Percentiles rank a stretch among this genome's conserved stretches.
phyloP scores from a whole-genome alignment of 495 filamentous ascomycete genomes.

The Penicillium manginii region DNA sequence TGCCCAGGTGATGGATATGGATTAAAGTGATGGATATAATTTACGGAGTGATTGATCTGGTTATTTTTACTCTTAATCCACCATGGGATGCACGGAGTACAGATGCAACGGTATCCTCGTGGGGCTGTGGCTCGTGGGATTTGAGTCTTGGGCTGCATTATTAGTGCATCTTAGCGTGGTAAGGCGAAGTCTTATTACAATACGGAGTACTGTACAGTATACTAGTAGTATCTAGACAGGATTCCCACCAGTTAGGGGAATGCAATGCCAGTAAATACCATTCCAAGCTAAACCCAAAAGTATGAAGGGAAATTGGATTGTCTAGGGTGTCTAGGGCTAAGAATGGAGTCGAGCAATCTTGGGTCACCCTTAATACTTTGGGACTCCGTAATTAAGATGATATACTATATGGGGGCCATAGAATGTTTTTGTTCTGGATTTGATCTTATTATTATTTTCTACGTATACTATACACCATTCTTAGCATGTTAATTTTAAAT shows the following conservation, averaged over 20 bases:
- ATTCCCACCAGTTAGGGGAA: neutral
- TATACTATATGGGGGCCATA: neutral
- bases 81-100: neutral
- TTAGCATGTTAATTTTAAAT: no score
- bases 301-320: neutral
- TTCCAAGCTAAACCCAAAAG: slow-evolving; percentile 4
- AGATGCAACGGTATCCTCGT: slow-evolving; percentile 4
- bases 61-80: neutral
- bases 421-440: neutral
- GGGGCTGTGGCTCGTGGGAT: slow-evolving; percentile 6
- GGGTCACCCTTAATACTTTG: slow-evolving; percentile 2
- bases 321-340: neutral
- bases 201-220: neutral
- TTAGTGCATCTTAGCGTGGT: neutral
- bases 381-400: slow-evolving; percentile 3
- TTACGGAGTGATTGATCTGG: no score
- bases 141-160: neutral
- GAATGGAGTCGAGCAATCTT: slow-evolving; percentile 1
- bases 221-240: neutral
- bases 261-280: neutral
- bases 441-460: no score
- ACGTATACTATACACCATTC: no score
- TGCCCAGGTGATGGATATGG: no score
- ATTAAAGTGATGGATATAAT: no score
- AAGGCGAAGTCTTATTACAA: neutral